Conservation (phyloP, 1,284 basidiomycete species). For the Porogramme epimiltina region DNA sequence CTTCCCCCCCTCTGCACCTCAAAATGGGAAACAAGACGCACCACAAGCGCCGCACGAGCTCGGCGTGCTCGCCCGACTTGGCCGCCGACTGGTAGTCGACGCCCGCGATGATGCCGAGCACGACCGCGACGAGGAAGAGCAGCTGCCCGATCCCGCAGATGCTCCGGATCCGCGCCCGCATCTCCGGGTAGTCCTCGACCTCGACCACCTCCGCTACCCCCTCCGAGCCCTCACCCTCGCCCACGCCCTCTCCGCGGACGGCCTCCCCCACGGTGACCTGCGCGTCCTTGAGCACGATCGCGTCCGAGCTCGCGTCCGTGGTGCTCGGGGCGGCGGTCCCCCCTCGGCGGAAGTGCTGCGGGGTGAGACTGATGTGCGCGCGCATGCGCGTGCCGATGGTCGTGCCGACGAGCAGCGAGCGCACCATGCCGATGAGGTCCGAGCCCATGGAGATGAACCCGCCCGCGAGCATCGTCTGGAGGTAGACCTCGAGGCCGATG, state of each 20-base stretch:
- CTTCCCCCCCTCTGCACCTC: no score
- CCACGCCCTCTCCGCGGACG: not conserved
- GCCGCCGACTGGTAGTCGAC: constrained; percentile 23
- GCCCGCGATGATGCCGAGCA: constrained; percentile 32
- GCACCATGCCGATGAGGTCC: constrained; percentile 28
- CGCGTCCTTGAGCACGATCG: no score
- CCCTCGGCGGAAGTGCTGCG: not conserved
- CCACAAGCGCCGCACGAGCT: constrained; percentile 26
- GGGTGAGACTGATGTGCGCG: constrained; percentile 1
- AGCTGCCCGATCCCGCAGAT: constrained; percentile 24
- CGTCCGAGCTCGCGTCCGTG: no score
- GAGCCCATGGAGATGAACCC: constrained; percentile 33
- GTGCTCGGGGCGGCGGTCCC: not conserved
- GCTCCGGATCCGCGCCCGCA: constrained; percentile 32
- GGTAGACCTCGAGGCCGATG: constrained; percentile 30
- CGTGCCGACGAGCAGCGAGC: constrained; percentile 33
- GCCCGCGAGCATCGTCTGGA: constrained; percentile 32
- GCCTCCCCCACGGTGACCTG: not conserved
- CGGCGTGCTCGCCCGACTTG: constrained; percentile 13
- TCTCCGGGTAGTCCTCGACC: constrained; percentile 26
- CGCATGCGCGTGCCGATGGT: constrained; percentile 18
- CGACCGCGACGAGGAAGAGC: constrained; percentile 24
- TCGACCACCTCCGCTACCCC: not conserved
- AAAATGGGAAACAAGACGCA: constrained; percentile 7
- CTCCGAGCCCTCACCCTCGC: constrained; percentile 2